These are phyloP conservation scores for Trichoderma atrobrunneum DNA, from an alignment of 2,329 filamentous ascomycete species.

Conservation along the genomic window DNA sequence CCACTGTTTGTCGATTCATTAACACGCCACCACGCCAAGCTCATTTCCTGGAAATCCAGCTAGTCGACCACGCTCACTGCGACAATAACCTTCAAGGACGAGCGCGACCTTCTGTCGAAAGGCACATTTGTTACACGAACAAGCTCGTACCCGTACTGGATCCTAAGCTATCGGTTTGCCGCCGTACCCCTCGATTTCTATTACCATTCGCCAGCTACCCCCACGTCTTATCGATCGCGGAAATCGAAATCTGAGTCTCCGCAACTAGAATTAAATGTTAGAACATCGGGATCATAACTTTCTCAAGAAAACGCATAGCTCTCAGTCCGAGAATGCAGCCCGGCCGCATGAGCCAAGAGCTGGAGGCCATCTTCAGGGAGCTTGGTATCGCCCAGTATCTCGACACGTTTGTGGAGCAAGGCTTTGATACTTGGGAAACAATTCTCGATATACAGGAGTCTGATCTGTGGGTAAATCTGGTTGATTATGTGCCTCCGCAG, in stretches of 20 bases:
- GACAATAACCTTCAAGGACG: not conserved
- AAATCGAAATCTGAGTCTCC: not conserved
- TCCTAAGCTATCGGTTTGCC: not conserved
- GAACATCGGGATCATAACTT: not conserved
- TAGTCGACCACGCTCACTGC: not conserved
- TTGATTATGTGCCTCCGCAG: not conserved
- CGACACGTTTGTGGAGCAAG: conserved; percentile 69
- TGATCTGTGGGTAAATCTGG: conserved; percentile 60
- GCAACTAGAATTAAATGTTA: conserved; percentile 22
- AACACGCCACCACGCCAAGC: not conserved
- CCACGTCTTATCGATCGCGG: not conserved
- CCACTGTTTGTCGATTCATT: not conserved
- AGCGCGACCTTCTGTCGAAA: not conserved
- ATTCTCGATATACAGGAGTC: conserved; percentile 82
- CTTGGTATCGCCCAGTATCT: conserved; percentile 78
- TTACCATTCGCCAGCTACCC: not conserved
- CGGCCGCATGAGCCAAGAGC: conserved; percentile 50
- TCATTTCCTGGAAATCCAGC: not conserved
- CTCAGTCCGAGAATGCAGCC: conserved; percentile 11
- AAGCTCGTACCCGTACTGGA: not conserved
- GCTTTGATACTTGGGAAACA: conserved; percentile 82
- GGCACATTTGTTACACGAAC: not conserved
- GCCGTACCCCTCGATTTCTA: not conserved
- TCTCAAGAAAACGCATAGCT: not conserved
- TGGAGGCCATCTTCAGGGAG: conserved; percentile 67